Percentiles rank a stretch among this genome's conserved stretches.
Evolutionary conservation across 192 early-diverging fungal species (phyloP).

Genomic region (Lobulomyces angularis): DNA sequence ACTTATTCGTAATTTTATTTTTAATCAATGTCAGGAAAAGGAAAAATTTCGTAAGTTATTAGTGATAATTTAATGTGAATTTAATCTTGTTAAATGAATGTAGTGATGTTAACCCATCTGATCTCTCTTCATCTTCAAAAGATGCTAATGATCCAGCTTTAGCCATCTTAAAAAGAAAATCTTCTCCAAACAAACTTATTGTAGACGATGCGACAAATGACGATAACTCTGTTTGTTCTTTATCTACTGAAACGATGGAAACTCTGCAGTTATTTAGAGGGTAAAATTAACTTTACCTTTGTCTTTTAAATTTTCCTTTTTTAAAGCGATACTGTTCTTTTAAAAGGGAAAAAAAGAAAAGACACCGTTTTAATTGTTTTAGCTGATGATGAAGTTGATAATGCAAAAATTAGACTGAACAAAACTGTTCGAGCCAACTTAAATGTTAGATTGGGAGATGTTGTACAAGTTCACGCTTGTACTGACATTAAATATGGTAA

Average conservation of each 20-base stretch:
- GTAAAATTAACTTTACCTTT: conserved; percentile 5
- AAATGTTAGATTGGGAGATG: conserved; percentile 87
- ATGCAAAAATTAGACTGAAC: conserved; percentile 88
- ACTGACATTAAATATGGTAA: conserved; percentile 96
- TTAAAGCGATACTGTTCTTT: conserved; percentile 70
- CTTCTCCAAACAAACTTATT: conserved; percentile 96
- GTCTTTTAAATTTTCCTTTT: not conserved
- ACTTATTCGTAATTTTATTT: too few species aligned
- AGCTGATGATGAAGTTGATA: conserved; percentile 81
- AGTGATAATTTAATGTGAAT: not conserved
- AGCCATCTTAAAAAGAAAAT: conserved; percentile 90
- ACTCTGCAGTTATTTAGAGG: conserved; percentile 84
- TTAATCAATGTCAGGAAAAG: not conserved
- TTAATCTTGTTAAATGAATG: not conserved
- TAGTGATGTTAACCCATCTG: conserved; percentile 37
- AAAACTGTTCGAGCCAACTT: conserved; percentile 92
- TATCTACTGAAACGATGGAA: conserved; percentile 89
- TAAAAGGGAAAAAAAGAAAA: conserved; percentile 96
- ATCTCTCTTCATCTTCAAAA: conserved; percentile 30
- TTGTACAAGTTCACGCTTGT: conserved; percentile 88
- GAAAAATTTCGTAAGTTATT: conserved; percentile 1
- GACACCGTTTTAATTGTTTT: conserved; percentile 94
- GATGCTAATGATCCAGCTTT: conserved; percentile 74
- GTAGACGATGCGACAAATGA: conserved; percentile 94
- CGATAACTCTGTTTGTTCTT: conserved; percentile 88